phyloP scores from a whole-genome alignment of 768 basidiomycete genomes.

The Tremella mesenterica region DNA sequence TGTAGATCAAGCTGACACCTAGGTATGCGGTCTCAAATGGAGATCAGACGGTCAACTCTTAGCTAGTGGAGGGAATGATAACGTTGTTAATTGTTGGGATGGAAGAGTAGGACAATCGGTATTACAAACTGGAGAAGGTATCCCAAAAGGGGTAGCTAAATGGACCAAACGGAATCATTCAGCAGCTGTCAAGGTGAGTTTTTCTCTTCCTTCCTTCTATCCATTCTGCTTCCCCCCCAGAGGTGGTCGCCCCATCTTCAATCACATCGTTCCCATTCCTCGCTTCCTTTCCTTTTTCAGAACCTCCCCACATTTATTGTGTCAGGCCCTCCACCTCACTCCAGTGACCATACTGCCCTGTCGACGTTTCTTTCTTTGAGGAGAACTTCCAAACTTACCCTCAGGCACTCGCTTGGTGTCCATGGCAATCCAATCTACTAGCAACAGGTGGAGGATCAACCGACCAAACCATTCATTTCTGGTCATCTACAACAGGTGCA shows the following conservation, averaged over 20 bases:
- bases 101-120: constrained; percentile 42
- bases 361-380: no score
- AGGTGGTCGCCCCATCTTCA: no score
- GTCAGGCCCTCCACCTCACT: no score
- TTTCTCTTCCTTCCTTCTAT: background rate
- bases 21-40: constrained; percentile 76
- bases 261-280: no score
- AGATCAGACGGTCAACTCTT: constrained; percentile 72
- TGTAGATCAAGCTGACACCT: background rate
- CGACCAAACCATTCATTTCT: constrained; percentile 55
- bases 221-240: background rate
- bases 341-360: no score
- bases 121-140: constrained; percentile 31
- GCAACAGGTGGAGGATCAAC: constrained; percentile 92
- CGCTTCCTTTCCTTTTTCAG: background rate
- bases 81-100: constrained; percentile 97
- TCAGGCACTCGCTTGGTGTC: constrained; percentile 91
- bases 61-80: constrained; percentile 94
- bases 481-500: constrained; percentile 60
- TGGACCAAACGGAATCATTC: constrained; percentile 89
- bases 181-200: constrained; percentile 56
- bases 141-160: constrained; percentile 51
- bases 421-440: constrained; percentile 85
- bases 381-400: background rate
- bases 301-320: background rate